Conservation (phyloP, 1,284 basidiomycete species). For the Sutorius eximius region DNA sequence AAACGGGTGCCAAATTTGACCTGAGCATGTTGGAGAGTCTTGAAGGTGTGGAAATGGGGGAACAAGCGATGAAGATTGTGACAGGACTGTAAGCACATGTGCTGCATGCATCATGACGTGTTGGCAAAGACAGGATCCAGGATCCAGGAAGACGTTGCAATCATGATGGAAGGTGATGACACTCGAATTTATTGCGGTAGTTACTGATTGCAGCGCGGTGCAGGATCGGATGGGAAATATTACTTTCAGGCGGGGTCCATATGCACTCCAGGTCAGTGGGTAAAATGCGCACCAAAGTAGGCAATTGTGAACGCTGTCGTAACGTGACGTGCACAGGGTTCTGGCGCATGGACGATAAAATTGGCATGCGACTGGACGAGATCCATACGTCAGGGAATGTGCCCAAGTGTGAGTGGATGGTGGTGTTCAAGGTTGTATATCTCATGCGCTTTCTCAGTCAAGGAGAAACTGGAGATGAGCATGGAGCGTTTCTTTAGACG, state of each 20-base stretch:
- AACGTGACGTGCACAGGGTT: slow-evolving; percentile 48
- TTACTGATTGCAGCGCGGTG: slow-evolving; percentile 18
- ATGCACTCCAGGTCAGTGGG: slow-evolving; percentile 55
- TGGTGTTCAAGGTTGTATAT: not conserved
- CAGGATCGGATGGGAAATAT: slow-evolving; percentile 61
- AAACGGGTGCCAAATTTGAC: slow-evolving; percentile 51
- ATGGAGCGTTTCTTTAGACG: slow-evolving; percentile 69
- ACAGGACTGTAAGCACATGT: slow-evolving; percentile 51
- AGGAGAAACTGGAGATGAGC: slow-evolving; percentile 61
- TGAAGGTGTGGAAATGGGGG: slow-evolving; percentile 30
- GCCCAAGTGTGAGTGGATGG: slow-evolving; percentile 62
- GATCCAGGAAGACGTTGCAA: slow-evolving; percentile 70
- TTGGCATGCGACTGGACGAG: slow-evolving; percentile 68
- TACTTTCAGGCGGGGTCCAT: slow-evolving; percentile 74
- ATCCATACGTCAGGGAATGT: slow-evolving; percentile 66
- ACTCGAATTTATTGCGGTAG: slow-evolving; percentile 16
- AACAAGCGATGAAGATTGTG: slow-evolving; percentile 60
- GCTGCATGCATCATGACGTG: not conserved
- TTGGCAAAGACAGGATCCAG: slow-evolving; percentile 29
- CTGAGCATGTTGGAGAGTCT: slow-evolving; percentile 40
- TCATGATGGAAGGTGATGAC: slow-evolving; percentile 68
- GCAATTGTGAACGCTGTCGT: slow-evolving; percentile 1
- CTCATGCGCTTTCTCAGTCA: slow-evolving; percentile 40
- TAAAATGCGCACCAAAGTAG: not conserved
- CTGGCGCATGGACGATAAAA: slow-evolving; percentile 76